These are phyloP conservation scores for Spizellomyces sp. DNA, from an alignment of 192 early-diverging fungal species.

Conservation along the genomic window DNA sequence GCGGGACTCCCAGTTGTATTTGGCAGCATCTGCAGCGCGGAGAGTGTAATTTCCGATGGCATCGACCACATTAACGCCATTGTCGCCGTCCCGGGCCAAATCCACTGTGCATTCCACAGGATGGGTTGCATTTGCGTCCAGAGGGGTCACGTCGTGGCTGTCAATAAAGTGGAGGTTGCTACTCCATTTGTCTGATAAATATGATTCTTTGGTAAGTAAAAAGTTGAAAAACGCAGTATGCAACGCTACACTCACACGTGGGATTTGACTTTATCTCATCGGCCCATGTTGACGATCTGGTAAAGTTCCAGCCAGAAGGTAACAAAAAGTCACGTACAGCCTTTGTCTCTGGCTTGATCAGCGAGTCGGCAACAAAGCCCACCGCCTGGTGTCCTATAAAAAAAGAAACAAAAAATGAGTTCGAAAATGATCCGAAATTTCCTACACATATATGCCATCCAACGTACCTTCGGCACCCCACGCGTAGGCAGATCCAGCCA, in stretches of 20 bases:
- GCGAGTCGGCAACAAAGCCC: constrained; percentile 23
- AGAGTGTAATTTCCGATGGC: constrained; percentile 42
- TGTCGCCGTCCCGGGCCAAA: constrained; percentile 18
- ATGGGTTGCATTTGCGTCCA: constrained; percentile 20
- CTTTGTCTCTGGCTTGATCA: constrained; percentile 21
- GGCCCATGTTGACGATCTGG: constrained; percentile 20
- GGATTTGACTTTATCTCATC: constrained; percentile 21
- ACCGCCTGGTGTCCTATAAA: constrained; percentile 15
- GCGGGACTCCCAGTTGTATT: background rate
- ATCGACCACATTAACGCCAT: constrained; percentile 31
- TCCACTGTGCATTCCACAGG: constrained; percentile 11
- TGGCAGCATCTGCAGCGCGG: background rate
- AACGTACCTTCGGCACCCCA: no score
- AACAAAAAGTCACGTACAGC: constrained; percentile 16
- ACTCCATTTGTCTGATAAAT: constrained; percentile 11
- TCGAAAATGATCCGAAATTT: no score
- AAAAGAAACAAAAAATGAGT: background rate
- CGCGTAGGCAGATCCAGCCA: no score
- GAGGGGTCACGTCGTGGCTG: constrained; percentile 27
- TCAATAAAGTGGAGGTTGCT: constrained; percentile 25
- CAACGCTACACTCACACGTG: background rate
- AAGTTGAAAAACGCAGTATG: background rate
- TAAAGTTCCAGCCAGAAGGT: constrained; percentile 20
- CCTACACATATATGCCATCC: no score
- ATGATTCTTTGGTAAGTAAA: background rate